Conservation (phyloP, 2,329 filamentous ascomycete species). For the Blumeriella jaapii region DNA sequence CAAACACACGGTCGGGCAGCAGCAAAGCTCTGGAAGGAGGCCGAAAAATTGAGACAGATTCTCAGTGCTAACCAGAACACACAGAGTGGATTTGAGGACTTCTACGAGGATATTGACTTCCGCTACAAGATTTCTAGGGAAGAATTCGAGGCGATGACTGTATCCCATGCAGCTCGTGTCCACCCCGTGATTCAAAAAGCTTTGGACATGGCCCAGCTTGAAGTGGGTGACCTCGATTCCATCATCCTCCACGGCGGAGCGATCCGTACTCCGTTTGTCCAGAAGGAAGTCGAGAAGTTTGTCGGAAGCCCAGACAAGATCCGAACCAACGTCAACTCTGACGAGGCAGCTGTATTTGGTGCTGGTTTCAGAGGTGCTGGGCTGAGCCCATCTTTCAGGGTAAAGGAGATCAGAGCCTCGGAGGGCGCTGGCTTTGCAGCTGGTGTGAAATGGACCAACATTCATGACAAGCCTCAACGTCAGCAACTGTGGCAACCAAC, state of each 20-base stretch:
- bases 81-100: conserved; percentile 68
- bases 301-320: conserved; percentile 67
- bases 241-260: conserved; percentile 89
- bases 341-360: conserved; percentile 92
- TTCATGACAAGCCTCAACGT: conserved; percentile 58
- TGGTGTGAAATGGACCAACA: conserved; percentile 61
- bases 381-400: conserved; percentile 88
- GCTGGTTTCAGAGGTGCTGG: conserved; percentile 89
- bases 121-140: conserved; percentile 75
- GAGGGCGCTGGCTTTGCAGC: conserved; percentile 66
- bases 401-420: conserved; percentile 86
- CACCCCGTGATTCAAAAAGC: conserved; percentile 60
- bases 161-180: conserved; percentile 57
- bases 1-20: conserved; percentile 70
- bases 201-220: conserved; percentile 60
- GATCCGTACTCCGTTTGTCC: conserved; percentile 85
- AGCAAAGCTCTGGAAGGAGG: conserved; percentile 86
- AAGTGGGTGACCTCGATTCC: conserved; percentile 68
- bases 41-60: conserved; percentile 75
- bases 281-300: conserved; percentile 71
- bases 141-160: conserved; percentile 70
- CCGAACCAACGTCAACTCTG: conserved; percentile 88
- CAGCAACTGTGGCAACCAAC: conserved; percentile 75
- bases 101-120: conserved; percentile 89
- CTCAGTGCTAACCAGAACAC: conserved; percentile 88